These are phyloP conservation scores for Trichopus zeylanicus DNA, from an alignment of 116 monocot species.

Conservation along the genomic window DNA sequence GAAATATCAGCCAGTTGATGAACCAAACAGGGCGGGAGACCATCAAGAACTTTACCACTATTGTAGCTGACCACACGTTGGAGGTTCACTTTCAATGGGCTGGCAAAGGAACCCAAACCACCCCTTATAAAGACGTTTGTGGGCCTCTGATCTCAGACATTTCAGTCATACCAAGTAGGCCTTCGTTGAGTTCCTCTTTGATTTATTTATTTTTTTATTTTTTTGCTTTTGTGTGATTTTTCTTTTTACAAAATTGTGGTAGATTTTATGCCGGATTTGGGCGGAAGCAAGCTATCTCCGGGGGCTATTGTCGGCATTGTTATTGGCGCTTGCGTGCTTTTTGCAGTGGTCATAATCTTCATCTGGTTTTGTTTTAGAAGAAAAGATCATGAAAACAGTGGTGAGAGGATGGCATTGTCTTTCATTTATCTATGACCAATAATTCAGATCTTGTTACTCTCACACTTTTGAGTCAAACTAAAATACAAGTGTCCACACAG, in stretches of 20 bases:
- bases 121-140: conserved; percentile 23
- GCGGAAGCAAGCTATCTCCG: conserved; percentile 9
- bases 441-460: too few species aligned
- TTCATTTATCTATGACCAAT: conserved; percentile 1
- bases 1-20: conserved; percentile 4
- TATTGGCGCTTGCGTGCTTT: conserved; percentile 2
- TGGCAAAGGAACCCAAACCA: conserved; percentile 39
- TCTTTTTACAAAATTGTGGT: too few species aligned
- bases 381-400: conserved; percentile 1
- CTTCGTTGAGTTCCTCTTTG: not conserved
- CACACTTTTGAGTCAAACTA: not conserved
- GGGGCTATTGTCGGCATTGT: conserved; percentile 30
- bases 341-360: conserved; percentile 11
- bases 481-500: conserved; percentile 12
- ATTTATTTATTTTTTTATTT: not conserved
- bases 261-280: conserved; percentile 15
- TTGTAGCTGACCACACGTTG: conserved; percentile 16
- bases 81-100: conserved; percentile 42
- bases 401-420: not conserved
- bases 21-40: conserved; percentile 23
- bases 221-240: not conserved
- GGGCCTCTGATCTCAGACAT: conserved; percentile 44
- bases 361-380: conserved; percentile 22
- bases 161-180: conserved; percentile 41
- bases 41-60: conserved; percentile 15